A percentile compares a stretch with the other conserved stretches of the same genome.
Conservation (phyloP, 2,329 filamentous ascomycete genomes). For the Pyricularia pennisetigena region DNA sequence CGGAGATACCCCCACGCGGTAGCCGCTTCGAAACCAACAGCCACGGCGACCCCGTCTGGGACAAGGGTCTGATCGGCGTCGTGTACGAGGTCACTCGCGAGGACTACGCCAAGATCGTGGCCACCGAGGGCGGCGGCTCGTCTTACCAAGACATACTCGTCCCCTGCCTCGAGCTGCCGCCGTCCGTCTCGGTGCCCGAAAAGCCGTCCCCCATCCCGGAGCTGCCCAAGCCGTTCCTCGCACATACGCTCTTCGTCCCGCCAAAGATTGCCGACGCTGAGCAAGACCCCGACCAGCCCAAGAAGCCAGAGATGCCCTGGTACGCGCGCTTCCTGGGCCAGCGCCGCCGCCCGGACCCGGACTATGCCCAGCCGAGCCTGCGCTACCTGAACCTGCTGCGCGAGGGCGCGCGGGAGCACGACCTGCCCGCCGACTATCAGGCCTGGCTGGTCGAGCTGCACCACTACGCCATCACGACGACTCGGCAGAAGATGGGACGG, state of each 20-base stretch:
- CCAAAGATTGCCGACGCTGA: constrained; percentile 21
- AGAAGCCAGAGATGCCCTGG: constrained; percentile 26
- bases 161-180: constrained; percentile 61
- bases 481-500: constrained; percentile 56
- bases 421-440: constrained; percentile 70
- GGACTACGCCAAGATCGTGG: constrained; percentile 80
- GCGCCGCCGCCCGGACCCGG: constrained; percentile 49
- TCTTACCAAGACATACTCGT: constrained; percentile 80
- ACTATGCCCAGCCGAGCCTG: constrained; percentile 72
- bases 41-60: constrained; percentile 52
- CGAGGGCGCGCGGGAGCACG: constrained; percentile 69
- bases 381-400: constrained; percentile 76
- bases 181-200: constrained; percentile 50
- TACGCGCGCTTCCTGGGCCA: constrained; percentile 32
- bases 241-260: constrained; percentile 75
- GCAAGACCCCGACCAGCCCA: constrained; percentile 10
- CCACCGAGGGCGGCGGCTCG: constrained; percentile 78
- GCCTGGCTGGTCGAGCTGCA: constrained; percentile 59
- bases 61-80: constrained; percentile 78
- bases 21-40: constrained; percentile 18
- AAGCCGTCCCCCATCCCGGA: constrained; percentile 47
- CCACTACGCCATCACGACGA: constrained; percentile 60
- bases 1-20: background rate
- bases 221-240: constrained; percentile 58
- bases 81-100: constrained; percentile 85